phyloP scores from a whole-genome alignment of 371 early-diverging fungal species.

The Entomophthora muscae region DNA sequence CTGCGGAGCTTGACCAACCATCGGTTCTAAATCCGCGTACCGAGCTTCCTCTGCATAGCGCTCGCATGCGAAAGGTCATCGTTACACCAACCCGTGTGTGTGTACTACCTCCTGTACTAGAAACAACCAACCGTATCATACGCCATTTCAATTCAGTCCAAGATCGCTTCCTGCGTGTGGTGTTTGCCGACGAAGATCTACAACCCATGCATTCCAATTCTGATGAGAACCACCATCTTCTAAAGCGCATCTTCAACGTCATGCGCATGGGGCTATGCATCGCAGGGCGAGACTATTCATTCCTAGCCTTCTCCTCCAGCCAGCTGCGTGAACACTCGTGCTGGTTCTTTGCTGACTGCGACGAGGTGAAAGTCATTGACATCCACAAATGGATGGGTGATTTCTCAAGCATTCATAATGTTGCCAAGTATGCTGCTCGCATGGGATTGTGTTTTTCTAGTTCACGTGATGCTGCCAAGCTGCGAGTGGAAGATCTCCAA shows the following conservation, averaged over 20 bases:
- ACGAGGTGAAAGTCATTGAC: constrained; percentile 4
- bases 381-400: constrained; percentile 62
- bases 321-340: constrained; percentile 50
- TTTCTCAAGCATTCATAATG: constrained; percentile 40
- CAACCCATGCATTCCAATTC: constrained; percentile 17
- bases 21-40: background rate
- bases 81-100: constrained; percentile 36
- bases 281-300: constrained; percentile 33
- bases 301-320: constrained; percentile 47
- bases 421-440: constrained; percentile 54
- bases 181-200: constrained; percentile 39
- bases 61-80: constrained; percentile 28
- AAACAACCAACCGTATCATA: constrained; percentile 41
- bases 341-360: constrained; percentile 40
- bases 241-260: constrained; percentile 24
- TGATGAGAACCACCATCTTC: constrained; percentile 10
- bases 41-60: constrained; percentile 16
- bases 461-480: constrained; percentile 26
- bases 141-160: constrained; percentile 22
- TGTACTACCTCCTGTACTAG: constrained; percentile 27
- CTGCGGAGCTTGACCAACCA: background rate
- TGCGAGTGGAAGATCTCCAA: constrained; percentile 20
- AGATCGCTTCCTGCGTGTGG: constrained; percentile 43
- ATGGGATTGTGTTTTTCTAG: constrained; percentile 68
- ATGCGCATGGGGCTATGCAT: constrained; percentile 32